phyloP scores from a whole-genome alignment of 495 filamentous ascomycete species.

The Daldinia bambusicola region DNA sequence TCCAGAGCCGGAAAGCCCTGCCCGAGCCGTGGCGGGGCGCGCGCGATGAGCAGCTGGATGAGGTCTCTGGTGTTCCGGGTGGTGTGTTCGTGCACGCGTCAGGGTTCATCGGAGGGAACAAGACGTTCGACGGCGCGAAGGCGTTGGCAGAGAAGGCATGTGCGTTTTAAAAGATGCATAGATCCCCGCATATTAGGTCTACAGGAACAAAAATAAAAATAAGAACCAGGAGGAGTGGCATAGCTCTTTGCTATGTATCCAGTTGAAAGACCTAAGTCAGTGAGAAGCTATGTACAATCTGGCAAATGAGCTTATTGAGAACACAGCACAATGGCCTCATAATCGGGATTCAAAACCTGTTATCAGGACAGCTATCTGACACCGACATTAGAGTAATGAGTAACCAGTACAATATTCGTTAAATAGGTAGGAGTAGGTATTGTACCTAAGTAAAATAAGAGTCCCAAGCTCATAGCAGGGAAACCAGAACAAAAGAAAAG shows the following conservation, averaged over 20 bases:
- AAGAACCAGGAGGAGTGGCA: not conserved
- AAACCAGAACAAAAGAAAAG: not conserved
- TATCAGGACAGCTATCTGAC: slow-evolving; percentile 29
- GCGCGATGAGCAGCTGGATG: slow-evolving; percentile 82
- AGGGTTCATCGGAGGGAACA: slow-evolving; percentile 96
- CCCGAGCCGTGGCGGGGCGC: slow-evolving; percentile 92
- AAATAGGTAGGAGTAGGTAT: not conserved
- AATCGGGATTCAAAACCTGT: slow-evolving; percentile 13
- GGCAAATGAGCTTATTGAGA: not conserved
- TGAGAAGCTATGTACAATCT: not conserved
- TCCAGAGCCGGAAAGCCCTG: slow-evolving; percentile 87
- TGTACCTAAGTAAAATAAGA: not conserved
- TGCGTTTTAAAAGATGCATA: slow-evolving; percentile 27
- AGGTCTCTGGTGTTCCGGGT: slow-evolving; percentile 75
- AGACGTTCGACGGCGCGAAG: slow-evolving; percentile 87
- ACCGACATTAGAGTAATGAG: slow-evolving; percentile 17
- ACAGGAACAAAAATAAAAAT: slow-evolving; percentile 42
- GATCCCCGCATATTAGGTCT: not conserved
- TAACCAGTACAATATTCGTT: slow-evolving; percentile 6
- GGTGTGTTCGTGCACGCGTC: slow-evolving; percentile 92
- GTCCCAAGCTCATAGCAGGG: not conserved
- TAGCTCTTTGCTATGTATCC: not conserved
- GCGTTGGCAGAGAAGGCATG: slow-evolving; percentile 82
- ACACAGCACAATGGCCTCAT: slow-evolving; percentile 1
- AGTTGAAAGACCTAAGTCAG: slow-evolving; percentile 32